A percentile compares a stretch with the other conserved stretches of the same genome.
These are phyloP conservation scores for Spiraea crenata DNA, from an alignment of 331 rosid species.

Conservation along the genomic window DNA sequence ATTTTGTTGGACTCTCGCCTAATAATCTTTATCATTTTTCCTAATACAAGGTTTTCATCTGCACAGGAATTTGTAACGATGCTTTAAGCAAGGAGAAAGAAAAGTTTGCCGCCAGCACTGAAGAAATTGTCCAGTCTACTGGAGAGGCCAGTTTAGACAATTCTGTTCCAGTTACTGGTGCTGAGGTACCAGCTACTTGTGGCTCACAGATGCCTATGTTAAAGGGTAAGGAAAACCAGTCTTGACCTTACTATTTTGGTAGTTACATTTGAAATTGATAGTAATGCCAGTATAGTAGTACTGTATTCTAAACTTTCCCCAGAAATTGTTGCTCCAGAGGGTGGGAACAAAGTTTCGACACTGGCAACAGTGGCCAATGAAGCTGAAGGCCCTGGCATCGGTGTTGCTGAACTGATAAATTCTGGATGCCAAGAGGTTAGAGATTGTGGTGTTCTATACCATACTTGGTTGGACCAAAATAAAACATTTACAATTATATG, in stretches of 20 bases:
- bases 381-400: constrained; percentile 22
- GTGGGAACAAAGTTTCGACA: constrained; percentile 27
- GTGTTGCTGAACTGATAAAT: constrained; percentile 30
- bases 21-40: background rate
- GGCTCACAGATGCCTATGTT: constrained; percentile 22
- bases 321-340: constrained; percentile 38
- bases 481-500: constrained; percentile 31
- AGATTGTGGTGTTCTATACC: constrained; percentile 29
- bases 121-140: constrained; percentile 24
- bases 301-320: constrained; percentile 15
- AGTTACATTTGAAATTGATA: constrained; percentile 1
- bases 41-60: background rate
- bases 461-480: constrained; percentile 31
- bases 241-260: constrained; percentile 8
- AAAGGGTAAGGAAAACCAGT: constrained; percentile 43
- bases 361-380: constrained; percentile 31
- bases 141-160: constrained; percentile 19
- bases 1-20: background rate
- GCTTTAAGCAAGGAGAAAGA: constrained; percentile 34
- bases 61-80: constrained; percentile 26
- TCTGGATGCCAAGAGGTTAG: constrained; percentile 30
- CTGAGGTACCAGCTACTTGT: constrained; percentile 26
- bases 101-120: constrained; percentile 18
- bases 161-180: constrained; percentile 31
- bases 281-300: constrained; percentile 7